Evolutionary conservation across 2,329 filamentous ascomycete species (phyloP).

Genomic region (Neoscytalidium dimidiatum): DNA sequence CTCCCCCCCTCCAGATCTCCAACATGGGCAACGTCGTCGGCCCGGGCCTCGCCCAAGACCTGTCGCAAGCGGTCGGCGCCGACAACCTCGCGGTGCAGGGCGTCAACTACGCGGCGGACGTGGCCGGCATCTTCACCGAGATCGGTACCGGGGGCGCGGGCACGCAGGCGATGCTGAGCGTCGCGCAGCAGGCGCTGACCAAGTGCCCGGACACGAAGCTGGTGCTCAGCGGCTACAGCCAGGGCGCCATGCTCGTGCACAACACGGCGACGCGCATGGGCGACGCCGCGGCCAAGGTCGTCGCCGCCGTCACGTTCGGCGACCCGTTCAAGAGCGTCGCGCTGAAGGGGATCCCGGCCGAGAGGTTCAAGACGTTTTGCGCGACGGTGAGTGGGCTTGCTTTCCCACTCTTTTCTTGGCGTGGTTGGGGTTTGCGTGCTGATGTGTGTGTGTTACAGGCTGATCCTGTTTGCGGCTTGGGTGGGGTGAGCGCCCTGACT

Average conservation of each 20-base stretch:
- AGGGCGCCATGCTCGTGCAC: constrained; percentile 38
- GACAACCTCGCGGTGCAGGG: constrained; percentile 53
- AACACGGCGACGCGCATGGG: background rate
- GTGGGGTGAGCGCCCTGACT: background rate
- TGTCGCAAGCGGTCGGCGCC: constrained; percentile 45
- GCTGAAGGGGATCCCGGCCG: background rate
- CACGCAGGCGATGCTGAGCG: constrained; percentile 46
- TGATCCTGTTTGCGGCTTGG: constrained; percentile 10
- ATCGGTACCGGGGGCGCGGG: constrained; percentile 1
- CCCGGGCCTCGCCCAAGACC: constrained; percentile 52
- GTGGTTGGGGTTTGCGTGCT: background rate
- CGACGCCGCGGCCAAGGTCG: background rate
- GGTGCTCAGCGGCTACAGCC: constrained; percentile 49
- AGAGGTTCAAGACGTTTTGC: constrained; percentile 15
- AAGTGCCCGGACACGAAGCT: constrained; percentile 50
- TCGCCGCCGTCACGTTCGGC: constrained; percentile 38
- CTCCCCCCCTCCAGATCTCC: constrained; percentile 38
- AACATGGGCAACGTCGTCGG: constrained; percentile 55
- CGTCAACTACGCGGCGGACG: constrained; percentile 53
- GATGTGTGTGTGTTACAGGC: background rate
- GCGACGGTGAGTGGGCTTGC: background rate
- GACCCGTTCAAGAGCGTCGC: constrained; percentile 31
- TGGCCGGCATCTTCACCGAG: constrained; percentile 30
- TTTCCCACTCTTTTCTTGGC: too few species aligned
- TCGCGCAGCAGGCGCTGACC: constrained; percentile 33